These are phyloP conservation scores for Schrenkiella parvula DNA, from an alignment of 345 rosid genomes.

Conservation along the genomic window DNA sequence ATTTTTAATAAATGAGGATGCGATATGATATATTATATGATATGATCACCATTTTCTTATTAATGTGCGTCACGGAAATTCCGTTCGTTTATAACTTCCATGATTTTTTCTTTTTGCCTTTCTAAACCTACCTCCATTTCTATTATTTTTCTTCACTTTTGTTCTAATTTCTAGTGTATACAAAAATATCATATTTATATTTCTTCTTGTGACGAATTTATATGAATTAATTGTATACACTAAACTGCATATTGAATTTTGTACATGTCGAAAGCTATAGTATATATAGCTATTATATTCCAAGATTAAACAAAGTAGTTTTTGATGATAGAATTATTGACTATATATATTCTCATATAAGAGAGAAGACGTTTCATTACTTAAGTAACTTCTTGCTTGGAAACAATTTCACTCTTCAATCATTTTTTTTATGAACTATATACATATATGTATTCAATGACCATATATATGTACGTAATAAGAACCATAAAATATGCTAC, in stretches of 20 bases:
- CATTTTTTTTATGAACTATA: neutral
- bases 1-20: neutral
- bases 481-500: neutral
- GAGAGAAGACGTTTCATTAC: neutral
- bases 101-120: neutral
- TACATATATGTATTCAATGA: neutral
- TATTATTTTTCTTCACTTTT: neutral
- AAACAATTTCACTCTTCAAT: neutral
- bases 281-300: neutral
- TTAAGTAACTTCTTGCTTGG: neutral
- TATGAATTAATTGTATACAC: neutral
- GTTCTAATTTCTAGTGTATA: neutral
- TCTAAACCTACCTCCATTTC: neutral
- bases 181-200: too few species aligned
- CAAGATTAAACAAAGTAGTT: neutral
- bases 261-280: neutral
- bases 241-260: neutral
- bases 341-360: neutral
- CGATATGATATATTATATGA: neutral
- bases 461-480: too few species aligned
- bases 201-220: neutral
- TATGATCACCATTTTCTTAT: neutral
- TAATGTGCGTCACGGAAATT: slow-evolving; percentile 20
- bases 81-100: slow-evolving; percentile 22
- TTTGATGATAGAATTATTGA: neutral